These are phyloP conservation scores for Amaranthus cruentus DNA, from an alignment of 148 eudicot genomes.

Conservation along the genomic window DNA sequence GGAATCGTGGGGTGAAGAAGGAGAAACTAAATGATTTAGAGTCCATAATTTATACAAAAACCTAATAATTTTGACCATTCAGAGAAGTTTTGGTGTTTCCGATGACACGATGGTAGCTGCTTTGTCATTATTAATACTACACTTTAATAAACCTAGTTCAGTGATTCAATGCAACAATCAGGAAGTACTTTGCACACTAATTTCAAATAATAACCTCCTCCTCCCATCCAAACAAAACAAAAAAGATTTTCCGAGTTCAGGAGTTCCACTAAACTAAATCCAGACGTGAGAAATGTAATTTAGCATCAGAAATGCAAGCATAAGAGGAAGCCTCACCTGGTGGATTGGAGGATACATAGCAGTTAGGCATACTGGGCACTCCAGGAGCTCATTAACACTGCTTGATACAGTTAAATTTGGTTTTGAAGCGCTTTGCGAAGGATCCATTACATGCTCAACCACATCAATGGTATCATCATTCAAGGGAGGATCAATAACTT, in stretches of 20 bases:
- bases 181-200: too few species aligned
- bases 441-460: slow-evolving; percentile 56
- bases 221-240: neutral
- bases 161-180: too few species aligned
- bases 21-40: too few species aligned
- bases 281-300: neutral
- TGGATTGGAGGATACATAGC: slow-evolving; percentile 98
- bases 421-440: slow-evolving; percentile 51
- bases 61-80: too few species aligned
- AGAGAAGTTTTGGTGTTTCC: too few species aligned
- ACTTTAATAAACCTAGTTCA: too few species aligned
- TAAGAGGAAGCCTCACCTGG: slow-evolving; percentile 50
- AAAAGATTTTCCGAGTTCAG: neutral
- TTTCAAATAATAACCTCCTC: neutral
- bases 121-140: too few species aligned
- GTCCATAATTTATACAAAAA: too few species aligned
- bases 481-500: slow-evolving; percentile 72
- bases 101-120: too few species aligned
- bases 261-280: neutral
- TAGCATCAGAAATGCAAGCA: neutral
- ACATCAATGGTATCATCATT: slow-evolving; percentile 59
- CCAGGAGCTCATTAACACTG: slow-evolving; percentile 78
- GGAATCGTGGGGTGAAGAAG: too few species aligned
- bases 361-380: slow-evolving; percentile 92
- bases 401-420: slow-evolving; percentile 60